A percentile compares a stretch with the other conserved stretches of the same genome.
Evolutionary conservation across 1,139 yeast species (phyloP).

Genomic region (Geotrichum macrosporum): DNA sequence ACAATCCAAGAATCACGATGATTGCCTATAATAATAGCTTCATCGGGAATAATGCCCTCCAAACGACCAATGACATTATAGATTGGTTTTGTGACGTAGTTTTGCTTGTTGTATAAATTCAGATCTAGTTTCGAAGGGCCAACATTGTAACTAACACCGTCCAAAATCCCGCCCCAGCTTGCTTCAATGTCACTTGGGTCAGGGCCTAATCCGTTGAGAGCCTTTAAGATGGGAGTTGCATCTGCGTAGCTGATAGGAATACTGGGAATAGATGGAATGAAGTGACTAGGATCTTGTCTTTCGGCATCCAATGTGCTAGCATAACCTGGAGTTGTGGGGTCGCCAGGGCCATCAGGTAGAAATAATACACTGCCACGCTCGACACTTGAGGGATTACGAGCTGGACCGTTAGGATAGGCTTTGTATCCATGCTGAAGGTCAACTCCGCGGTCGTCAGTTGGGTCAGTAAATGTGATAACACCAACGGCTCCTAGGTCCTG

Average conservation of each 20-base stretch:
- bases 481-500: conserved; percentile 60
- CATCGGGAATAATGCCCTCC: conserved; percentile 47
- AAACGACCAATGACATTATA: conserved; percentile 56
- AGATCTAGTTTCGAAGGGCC: conserved; percentile 57
- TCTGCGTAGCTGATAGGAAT: conserved; percentile 58
- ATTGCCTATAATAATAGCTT: conserved; percentile 58
- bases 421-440: conserved; percentile 49
- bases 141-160: conserved; percentile 49
- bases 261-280: conserved; percentile 59
- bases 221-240: conserved; percentile 51
- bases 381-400: conserved; percentile 63
- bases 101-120: conserved; percentile 52
- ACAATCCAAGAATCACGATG: conserved; percentile 74
- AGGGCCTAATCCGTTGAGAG: conserved; percentile 54
- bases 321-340: conserved; percentile 84
- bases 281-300: conserved; percentile 45
- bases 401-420: conserved; percentile 64
- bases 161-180: conserved; percentile 49
- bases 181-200: conserved; percentile 33
- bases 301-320: conserved; percentile 54
- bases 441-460: conserved; percentile 57
- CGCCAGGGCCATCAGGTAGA: conserved; percentile 75
- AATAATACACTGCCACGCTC: conserved; percentile 84
- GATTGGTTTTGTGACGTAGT: conserved; percentile 55
- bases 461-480: conserved; percentile 59